Evolutionary conservation across 2,329 filamentous ascomycete species (phyloP).

Genomic region (Leptographium wingfieldii): DNA sequence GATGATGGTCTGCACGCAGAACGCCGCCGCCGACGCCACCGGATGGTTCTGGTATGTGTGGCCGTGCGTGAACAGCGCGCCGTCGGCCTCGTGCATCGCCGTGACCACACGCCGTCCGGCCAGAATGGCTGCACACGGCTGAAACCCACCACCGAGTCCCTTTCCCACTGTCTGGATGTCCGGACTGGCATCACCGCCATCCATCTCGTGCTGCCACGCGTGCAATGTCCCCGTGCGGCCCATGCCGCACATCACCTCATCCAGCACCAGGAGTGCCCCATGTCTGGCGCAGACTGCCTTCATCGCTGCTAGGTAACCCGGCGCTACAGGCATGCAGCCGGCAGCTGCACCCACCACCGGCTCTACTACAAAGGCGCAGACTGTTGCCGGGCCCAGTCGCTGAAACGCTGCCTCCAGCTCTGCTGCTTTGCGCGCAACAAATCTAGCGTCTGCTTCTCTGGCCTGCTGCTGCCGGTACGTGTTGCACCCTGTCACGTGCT

Average conservation of each 20-base stretch:
- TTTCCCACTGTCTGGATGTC: conserved; percentile 58
- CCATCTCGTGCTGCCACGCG: conserved; percentile 43
- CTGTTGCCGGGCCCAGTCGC: conserved; percentile 46
- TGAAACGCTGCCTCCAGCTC: conserved; percentile 53
- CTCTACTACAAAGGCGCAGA: conserved; percentile 55
- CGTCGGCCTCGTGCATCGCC: conserved; percentile 21
- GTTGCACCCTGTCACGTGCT: conserved; percentile 53
- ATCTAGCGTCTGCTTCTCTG: conserved; percentile 39
- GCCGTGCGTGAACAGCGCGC: conserved; percentile 31
- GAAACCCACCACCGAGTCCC: conserved; percentile 50
- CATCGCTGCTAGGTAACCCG: conserved; percentile 59
- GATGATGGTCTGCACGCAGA: conserved; percentile 51
- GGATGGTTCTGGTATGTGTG: conserved; percentile 52
- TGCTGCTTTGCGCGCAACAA: conserved; percentile 42
- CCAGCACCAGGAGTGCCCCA: conserved; percentile 63
- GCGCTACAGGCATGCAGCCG: conserved; percentile 53
- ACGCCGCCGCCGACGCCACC: conserved; percentile 44
- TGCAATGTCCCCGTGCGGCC: conserved; percentile 47
- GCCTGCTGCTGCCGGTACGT: conserved; percentile 36
- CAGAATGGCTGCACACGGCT: conserved; percentile 47
- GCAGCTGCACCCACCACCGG: conserved; percentile 57
- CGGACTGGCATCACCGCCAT: conserved; percentile 29
- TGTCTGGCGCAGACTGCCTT: conserved; percentile 55
- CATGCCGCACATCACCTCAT: conserved; percentile 64
- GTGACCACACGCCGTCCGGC: conserved; percentile 39